phyloP scores from a whole-genome alignment of 2,329 filamentous ascomycete genomes.

The Aspergillus awamori region DNA sequence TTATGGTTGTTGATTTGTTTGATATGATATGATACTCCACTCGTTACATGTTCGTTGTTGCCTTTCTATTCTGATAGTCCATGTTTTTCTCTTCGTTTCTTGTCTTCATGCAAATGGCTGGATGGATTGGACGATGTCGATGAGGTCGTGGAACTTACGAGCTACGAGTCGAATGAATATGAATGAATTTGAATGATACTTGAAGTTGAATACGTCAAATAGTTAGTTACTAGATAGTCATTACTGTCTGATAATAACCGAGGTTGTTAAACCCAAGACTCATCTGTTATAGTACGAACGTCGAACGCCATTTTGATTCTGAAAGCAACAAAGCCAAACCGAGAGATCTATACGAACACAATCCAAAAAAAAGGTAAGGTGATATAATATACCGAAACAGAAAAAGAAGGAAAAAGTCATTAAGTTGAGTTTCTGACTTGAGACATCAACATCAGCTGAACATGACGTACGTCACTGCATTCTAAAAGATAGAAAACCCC shows the following conservation, averaged over 20 bases:
- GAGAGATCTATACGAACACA: background rate
- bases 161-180: background rate
- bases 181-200: background rate
- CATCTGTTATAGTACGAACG: background rate
- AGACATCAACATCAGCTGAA: background rate
- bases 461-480: constrained; percentile 1
- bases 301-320: background rate
- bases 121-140: background rate
- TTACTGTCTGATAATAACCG: background rate
- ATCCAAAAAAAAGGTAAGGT: background rate
- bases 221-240: background rate
- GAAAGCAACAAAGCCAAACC: background rate
- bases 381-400: background rate
- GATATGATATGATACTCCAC: background rate
- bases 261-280: too few relatives aligned
- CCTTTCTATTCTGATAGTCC: background rate
- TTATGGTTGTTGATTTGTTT: background rate
- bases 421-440: background rate
- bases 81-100: background rate
- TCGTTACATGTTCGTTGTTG: background rate
- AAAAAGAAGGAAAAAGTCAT: background rate
- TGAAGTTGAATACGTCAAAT: too few relatives aligned
- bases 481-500: background rate
- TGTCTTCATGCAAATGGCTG: background rate
- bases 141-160: background rate